Evolutionary conservation across 306 rosid genomes (phyloP), one percentile per base, ranked within the genome.

Genomic region (Quillaja saponaria): DNA sequence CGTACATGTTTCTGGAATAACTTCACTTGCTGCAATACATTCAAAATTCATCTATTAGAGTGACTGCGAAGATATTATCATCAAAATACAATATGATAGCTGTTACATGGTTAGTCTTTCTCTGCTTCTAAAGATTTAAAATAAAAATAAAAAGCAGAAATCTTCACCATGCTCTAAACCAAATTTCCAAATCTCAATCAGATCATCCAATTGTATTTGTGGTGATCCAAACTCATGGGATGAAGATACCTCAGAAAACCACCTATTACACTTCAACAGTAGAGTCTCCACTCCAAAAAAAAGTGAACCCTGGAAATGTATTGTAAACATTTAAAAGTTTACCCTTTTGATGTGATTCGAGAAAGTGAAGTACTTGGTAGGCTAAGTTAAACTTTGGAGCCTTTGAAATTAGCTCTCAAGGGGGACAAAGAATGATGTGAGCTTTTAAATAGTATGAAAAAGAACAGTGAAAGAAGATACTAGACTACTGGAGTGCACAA

Each of bases 271-370:
- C 75, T 68, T 79, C 19, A 55, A 68, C 53, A 90, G 70, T 64
- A 90, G 87, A 46, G 70, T 54, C 63, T 82, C 86, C 50, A 90
- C 89, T 57, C 96, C 91, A 80, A 90, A 89, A 82, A 81, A 90
- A 63, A 90, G 85, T 0, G 96, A 87, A 69, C 85, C 84, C 96
- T 90, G 76, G 31, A 66, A 52, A 55, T 59, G 39, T 61, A 69
- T 57, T 66, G 45, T 47, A 53, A 20, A 47, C 68, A 7, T 17
- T 49, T 5, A 37, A 6, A 37, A 37, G 10, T 37, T 37, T 37
- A 37, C 10, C 40, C 40, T 5, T 37, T 6, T 37, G 40, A 37
- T n/a, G n/a, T n/a, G n/a, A n/a, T n/a, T n/a, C n/a, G n/a, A n/a
- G n/a, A n/a, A n/a, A n/a, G n/a, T n/a, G n/a, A n/a, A n/a, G n/a